Evolutionary conservation across 2,329 filamentous ascomycete genomes (phyloP).

Genomic region (Phyllosticta capitalensis): DNA sequence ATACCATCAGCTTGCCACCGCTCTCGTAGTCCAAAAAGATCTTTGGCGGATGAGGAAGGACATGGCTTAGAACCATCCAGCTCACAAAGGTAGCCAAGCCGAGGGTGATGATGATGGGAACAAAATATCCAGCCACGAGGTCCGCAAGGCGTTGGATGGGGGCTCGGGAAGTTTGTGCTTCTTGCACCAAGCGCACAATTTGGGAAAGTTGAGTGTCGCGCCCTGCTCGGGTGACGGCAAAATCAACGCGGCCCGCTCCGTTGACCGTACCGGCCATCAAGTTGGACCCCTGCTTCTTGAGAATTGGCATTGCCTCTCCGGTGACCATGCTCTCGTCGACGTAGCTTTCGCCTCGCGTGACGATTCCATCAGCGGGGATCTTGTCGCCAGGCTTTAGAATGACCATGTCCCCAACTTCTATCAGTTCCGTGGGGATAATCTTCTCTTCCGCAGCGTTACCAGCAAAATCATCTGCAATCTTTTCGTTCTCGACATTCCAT

Average conservation of each 20-base stretch:
- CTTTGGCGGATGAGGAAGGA: constrained; percentile 70
- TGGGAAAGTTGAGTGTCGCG: constrained; percentile 95
- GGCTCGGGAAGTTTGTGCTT: constrained; percentile 87
- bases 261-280: constrained; percentile 95
- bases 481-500: constrained; percentile 51
- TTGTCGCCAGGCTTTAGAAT: constrained; percentile 92
- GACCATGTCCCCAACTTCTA: constrained; percentile 89
- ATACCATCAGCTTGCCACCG: constrained; percentile 92
- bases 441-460: constrained; percentile 68
- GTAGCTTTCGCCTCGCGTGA: constrained; percentile 85
- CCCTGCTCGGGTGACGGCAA: constrained; percentile 83
- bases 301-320: constrained; percentile 89
- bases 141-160: constrained; percentile 93
- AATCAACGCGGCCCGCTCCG: constrained; percentile 81
- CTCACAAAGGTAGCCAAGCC: constrained; percentile 75
- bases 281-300: constrained; percentile 69
- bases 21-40: constrained; percentile 74
- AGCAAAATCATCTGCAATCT: constrained; percentile 20
- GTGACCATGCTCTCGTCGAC: constrained; percentile 98
- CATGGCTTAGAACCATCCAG: constrained; percentile 93
- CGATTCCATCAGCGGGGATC: constrained; percentile 81
- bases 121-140: constrained; percentile 83
- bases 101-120: constrained; percentile 77
- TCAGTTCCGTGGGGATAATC: constrained; percentile 83
- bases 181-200: constrained; percentile 96